Evolutionary conservation across 176 grass and related monocot species (phyloP), one percentile per base, ranked within the genome.

Genomic region (Tillandsia fasciculata): DNA sequence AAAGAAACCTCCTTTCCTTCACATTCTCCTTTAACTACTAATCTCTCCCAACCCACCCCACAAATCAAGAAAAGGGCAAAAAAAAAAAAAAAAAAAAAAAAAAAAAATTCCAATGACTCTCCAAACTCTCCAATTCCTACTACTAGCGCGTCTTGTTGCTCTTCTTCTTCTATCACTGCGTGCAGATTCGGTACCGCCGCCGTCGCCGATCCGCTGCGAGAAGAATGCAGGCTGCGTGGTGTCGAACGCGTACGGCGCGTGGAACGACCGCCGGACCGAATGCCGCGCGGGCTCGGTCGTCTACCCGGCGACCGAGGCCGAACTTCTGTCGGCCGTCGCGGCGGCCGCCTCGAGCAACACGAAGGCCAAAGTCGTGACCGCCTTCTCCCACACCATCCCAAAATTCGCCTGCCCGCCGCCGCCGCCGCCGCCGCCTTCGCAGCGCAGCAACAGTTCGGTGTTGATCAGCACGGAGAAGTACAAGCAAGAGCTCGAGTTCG

Each of bases 311-410:
- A 87, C 76, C 0, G 92, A 96, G 66, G 57, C 42, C 12, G 86
- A 91, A 66, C 79, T 96, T 22, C 72, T 83, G 7, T 57, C 73
- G 2, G 86, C 81, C 20, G 92, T 96, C 22, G 88, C 83, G 15
- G 64, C 72, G 54, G 88, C 83, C 29, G 66, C 53, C 56, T 77
- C 70, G 64, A 69, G 54, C 15, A 64, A 64, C 58, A 47, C 73
- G 29, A 77, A 68, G 9, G 75, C 85, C 51, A 96, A 89, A 76
- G 92, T 68, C 15, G 86, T 82, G 47, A 96, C 78, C 52, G 92
- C 80, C 42, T 96, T 91, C 73, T 82, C 88, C 2, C 88, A 91
- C 78, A 91, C 77, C 66, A 96, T 96, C 52, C 92, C 92, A 2
- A 90, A 83, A 69, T 74, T 91, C 2, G 83, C 85, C 13, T 91